Evolutionary conservation across 306 rosid genomes (phyloP).

Genomic region (Vachellia collinsii): DNA sequence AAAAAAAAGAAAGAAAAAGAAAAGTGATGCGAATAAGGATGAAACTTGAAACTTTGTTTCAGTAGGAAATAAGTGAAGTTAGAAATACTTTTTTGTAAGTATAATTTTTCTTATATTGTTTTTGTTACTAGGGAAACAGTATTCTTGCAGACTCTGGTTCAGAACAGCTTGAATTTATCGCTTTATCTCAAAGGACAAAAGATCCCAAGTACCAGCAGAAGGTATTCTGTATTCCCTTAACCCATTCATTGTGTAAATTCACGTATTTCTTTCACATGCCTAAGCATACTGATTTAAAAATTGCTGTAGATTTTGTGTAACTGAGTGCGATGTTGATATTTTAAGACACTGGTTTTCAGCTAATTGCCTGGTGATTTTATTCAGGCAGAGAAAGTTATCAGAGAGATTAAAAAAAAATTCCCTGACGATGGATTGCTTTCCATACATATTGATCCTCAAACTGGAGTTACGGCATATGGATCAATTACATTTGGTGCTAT

Average conservation of each 20-base stretch:
- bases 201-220: constrained; percentile 81
- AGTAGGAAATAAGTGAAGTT: constrained; percentile 24
- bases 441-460: constrained; percentile 67
- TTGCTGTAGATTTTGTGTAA: constrained; percentile 11
- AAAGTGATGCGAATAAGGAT: neutral
- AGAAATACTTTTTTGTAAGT: neutral
- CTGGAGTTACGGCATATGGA: constrained; percentile 57
- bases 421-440: constrained; percentile 95
- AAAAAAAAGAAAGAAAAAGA: too few species aligned
- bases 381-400: constrained; percentile 74
- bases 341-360: constrained; percentile 38
- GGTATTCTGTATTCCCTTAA: constrained; percentile 55
- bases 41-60: neutral
- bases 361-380: constrained; percentile 31
- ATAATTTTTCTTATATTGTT: constrained; percentile 13
- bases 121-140: constrained; percentile 76
- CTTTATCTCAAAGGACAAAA: constrained; percentile 92
- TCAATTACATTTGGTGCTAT: constrained; percentile 95
- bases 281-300: constrained; percentile 1
- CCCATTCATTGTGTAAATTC: constrained; percentile 4
- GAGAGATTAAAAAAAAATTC: constrained; percentile 55
- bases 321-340: constrained; percentile 26
- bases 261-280: constrained; percentile 17
- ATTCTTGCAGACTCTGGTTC: constrained; percentile 96
- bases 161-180: constrained; percentile 97